Base-by-base conservation (phyloP, 805 yeast genomes). In the Scheffersomyces lignosus region DNA sequence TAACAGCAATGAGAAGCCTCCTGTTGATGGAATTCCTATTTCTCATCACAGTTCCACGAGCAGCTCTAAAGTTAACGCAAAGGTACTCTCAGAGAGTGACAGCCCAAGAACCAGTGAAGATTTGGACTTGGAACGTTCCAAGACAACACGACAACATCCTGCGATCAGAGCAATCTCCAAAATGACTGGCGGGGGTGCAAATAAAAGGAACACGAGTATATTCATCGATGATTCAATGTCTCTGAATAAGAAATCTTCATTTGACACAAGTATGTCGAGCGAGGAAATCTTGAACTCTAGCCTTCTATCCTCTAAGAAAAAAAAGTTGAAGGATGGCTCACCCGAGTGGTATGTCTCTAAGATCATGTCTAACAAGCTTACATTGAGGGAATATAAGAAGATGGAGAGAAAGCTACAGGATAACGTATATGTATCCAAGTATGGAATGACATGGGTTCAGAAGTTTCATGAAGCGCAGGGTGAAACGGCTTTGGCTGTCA, bases 261-360 rank as follows among this genome's bases (percentile, higher is more conserved):
- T 38, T 3, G 46, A 47, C 15, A 34, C 45, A 3, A 31, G 37
- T 13, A 9, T 27, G 3, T 32, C 49, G 23, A 41, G 24, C 7
- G 24, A 20, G 10, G 24, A 20, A 7, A 31, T 37, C 5, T 29
- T 51, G 12, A 34, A 38, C 13, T 34, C 24, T 18, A 6, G 42
- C 1, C n/a, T n/a, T n/a, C n/a, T n/a, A n/a, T 33, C 41, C 6
- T 32, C 47, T 13, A 51, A 48, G 33, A 60, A 56, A 34, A 24
- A 40, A 3, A 64, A 60, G 39, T 38, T 56, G 6, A 62, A 59
- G 37, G 73, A 67, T 6, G 70, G 66, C 3, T 48, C 68, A 0
- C 71, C 73, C 0, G 65, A 59, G 32, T 69, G 73, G 73, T 66
- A 41, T 40, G 72, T 69, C 4, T 44, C 64, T 4, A 47, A 61